Evolutionary conservation across 139 green algal species (phyloP), one percentile per base, ranked within the genome.

Genomic region (Tetradesmus lagerheimii): DNA sequence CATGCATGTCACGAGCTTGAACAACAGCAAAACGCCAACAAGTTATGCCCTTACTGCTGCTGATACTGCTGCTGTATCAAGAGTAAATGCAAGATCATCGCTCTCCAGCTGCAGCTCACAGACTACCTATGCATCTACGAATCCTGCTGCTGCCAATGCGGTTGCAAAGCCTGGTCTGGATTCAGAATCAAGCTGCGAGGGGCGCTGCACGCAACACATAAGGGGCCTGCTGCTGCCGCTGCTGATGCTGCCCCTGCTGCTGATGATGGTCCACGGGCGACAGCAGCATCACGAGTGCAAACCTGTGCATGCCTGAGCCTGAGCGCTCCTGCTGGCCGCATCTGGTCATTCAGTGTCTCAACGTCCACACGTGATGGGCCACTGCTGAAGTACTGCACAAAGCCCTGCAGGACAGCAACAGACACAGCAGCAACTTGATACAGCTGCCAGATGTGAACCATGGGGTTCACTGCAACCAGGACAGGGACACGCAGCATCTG

Each of bases 301-400:
- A 87, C 81, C 81, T 87, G 81, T 57, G 67, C 64, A 67, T 89
- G 89, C 27, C 89, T 75, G 11, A 89, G 89, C 16, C 89, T 66
- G 1, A 89, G 81, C 0, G 81, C 82, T 81, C 89, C 82, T 43
- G 47, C 38, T n/a, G 89, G 57, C 16, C 89, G 2, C 93, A 99
- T 92, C 37, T 93, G 83, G 83, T 99, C 96, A 67, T 99, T 99
- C 14, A 98, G 90, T 0, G 91, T 92, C 67, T 97, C 95, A 0
- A 98, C 96, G 67, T 97, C 96, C 45, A 98, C 85, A 5, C 91
- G 91, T 34, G 77, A 88, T 0, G 91, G 76, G 4, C 74, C 86
- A 41, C 93, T 90, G 15, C 83, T 88, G 31, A 91, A 87, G 50
- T 92, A 94, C 50, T 95, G 83, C 1, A 95, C 75, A 77, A 96